These are phyloP conservation scores for Kodamaea kakaduensis DNA, from an alignment of 805 yeast genomes.

Conservation along the genomic window DNA sequence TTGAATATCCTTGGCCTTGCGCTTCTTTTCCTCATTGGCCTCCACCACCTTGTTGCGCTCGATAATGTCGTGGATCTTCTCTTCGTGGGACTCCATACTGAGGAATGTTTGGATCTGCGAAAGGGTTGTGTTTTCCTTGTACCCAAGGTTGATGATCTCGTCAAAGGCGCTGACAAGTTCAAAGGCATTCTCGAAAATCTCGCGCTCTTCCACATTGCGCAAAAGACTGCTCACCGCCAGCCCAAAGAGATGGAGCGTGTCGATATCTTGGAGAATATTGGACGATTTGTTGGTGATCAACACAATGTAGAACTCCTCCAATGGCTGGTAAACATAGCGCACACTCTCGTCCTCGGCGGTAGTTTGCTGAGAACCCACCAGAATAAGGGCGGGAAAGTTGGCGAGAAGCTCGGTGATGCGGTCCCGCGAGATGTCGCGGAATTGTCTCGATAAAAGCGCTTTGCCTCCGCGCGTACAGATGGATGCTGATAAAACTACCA, in stretches of 20 bases:
- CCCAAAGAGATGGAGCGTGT: constrained; percentile 80
- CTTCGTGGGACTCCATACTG: constrained; percentile 98
- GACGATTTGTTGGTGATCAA: constrained; percentile 87
- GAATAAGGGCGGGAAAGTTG: constrained; percentile 75
- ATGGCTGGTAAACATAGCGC: constrained; percentile 92
- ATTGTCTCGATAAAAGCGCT: constrained; percentile 88
- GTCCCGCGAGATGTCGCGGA: constrained; percentile 77
- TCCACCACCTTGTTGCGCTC: constrained; percentile 95
- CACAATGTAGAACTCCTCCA: constrained; percentile 89
- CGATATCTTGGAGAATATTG: constrained; percentile 90
- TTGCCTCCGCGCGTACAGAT: constrained; percentile 93
- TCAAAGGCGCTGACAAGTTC: constrained; percentile 90
- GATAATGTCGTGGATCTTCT: constrained; percentile 95
- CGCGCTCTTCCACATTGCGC: constrained; percentile 72
- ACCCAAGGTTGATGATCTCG: constrained; percentile 87
- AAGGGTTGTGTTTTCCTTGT: constrained; percentile 78
- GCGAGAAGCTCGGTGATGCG: constrained; percentile 82
- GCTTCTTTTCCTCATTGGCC: constrained; percentile 95
- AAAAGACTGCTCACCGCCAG: constrained; percentile 75
- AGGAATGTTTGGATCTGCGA: constrained; percentile 83
- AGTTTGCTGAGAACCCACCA: constrained; percentile 71
- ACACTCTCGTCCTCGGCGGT: constrained; percentile 89
- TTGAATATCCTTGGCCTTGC: constrained; percentile 88
- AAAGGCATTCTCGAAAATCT: constrained; percentile 78
- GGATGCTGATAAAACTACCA: constrained; percentile 90